Percentiles rank a stretch among this genome's conserved stretches.
Conservation (phyloP, 2,329 filamentous ascomycete species). For the Nothopassalora personata region DNA sequence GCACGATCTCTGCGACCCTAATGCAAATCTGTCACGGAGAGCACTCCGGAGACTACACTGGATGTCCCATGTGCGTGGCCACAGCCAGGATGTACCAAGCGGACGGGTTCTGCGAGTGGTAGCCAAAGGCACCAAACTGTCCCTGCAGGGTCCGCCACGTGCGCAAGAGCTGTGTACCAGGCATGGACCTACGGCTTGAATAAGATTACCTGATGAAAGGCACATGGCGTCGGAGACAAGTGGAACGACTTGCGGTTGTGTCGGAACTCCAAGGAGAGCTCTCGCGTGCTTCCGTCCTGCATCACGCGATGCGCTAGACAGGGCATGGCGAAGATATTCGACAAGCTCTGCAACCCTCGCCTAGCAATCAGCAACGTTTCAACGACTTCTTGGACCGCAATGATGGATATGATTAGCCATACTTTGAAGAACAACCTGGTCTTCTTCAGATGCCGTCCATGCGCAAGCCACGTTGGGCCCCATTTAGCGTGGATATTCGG, state of each 20-base stretch:
- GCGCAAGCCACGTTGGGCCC: neutral
- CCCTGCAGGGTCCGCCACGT: neutral
- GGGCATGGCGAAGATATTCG: neutral
- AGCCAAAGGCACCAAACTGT: too few relatives aligned
- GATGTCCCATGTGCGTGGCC: too few relatives aligned
- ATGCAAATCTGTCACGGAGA: too few relatives aligned
- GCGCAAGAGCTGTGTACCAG: neutral
- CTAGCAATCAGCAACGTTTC: slow-evolving; percentile 3
- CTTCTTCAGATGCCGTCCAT: neutral
- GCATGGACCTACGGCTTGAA: neutral
- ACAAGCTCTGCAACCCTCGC: slow-evolving; percentile 9
- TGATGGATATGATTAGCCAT: neutral
- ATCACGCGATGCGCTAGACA: slow-evolving; percentile 14
- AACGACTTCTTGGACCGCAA: slow-evolving; percentile 1
- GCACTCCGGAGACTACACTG: too few relatives aligned
- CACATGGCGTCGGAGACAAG: neutral
- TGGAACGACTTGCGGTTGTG: neutral
- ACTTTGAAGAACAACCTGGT: neutral
- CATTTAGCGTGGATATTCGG: slow-evolving; percentile 1
- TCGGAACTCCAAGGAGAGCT: neutral
- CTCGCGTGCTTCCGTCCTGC: slow-evolving; percentile 13
- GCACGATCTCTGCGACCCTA: neutral
- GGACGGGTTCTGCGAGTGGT: too few relatives aligned
- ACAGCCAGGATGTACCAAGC: too few relatives aligned
- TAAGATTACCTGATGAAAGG: neutral